Conservation (phyloP, 2,329 filamentous ascomycete species). For the Xylaria sp. region DNA sequence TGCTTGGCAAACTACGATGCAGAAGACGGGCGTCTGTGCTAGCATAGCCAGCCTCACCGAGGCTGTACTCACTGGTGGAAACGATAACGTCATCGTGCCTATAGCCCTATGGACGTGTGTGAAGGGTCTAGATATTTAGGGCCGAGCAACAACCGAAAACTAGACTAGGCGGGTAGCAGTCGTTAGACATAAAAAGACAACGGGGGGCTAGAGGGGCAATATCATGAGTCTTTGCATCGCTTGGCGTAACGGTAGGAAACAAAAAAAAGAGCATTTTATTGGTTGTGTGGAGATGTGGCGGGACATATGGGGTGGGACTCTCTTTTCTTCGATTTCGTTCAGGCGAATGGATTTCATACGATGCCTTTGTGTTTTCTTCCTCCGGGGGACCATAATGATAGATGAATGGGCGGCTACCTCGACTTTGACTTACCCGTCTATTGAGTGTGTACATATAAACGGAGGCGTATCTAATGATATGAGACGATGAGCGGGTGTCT, state of each 20-base stretch:
- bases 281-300: slow-evolving; percentile 16
- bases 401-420: neutral
- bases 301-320: neutral
- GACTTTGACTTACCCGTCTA: neutral
- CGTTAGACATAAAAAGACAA: slow-evolving; percentile 10
- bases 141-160: neutral
- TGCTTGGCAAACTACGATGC: slow-evolving; percentile 73
- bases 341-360: slow-evolving; percentile 2
- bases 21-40: slow-evolving; percentile 79
- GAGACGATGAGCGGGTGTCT: neutral
- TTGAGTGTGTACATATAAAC: neutral
- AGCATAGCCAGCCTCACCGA: slow-evolving; percentile 89
- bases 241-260: slow-evolving; percentile 36
- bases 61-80: slow-evolving; percentile 93
- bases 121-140: slow-evolving; percentile 74
- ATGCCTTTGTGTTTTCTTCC: slow-evolving; percentile 1
- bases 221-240: slow-evolving; percentile 29
- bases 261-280: slow-evolving; percentile 13
- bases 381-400: neutral
- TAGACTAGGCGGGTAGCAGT: slow-evolving; percentile 1
- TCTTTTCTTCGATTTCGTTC: slow-evolving; percentile 14
- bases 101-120: slow-evolving; percentile 93
- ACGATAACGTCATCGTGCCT: slow-evolving; percentile 98
- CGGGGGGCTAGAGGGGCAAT: neutral
- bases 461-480: neutral